phyloP scores from a whole-genome alignment of 2,329 filamentous ascomycete species.

The Aspergillus oerlinghausenensis region DNA sequence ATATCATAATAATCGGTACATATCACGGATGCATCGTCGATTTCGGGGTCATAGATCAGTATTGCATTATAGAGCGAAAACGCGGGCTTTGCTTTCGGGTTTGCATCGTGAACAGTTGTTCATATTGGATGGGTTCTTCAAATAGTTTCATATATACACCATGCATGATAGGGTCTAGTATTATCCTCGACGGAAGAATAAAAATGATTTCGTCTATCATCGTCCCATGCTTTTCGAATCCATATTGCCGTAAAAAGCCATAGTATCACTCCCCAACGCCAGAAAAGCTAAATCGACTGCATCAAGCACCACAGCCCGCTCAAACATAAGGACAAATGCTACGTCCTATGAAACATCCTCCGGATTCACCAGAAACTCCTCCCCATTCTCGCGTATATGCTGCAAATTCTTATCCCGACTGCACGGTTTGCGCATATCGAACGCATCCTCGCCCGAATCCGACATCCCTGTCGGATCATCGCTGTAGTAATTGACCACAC shows the following conservation, averaged over 20 bases:
- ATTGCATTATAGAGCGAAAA: not conserved
- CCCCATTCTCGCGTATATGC: conserved; percentile 76
- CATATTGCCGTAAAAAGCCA: not conserved
- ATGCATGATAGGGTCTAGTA: not conserved
- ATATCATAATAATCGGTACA: not conserved
- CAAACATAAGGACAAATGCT: not conserved
- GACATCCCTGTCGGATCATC: conserved; percentile 67
- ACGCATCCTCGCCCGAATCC: conserved; percentile 70
- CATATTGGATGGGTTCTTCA: not conserved
- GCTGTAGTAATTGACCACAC: conserved; percentile 88
- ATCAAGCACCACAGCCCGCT: not conserved
- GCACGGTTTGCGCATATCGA: conserved; percentile 93
- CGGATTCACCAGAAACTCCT: conserved; percentile 70
- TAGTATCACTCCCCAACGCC: conserved; percentile 11
- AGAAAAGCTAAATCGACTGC: conserved; percentile 6
- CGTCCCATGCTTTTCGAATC: not conserved
- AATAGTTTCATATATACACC: not conserved
- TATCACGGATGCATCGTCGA: not conserved
- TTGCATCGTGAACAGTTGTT: not conserved
- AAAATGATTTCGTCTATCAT: not conserved
- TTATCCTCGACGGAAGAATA: not conserved
- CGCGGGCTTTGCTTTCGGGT: not conserved
- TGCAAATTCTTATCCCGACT: conserved; percentile 70
- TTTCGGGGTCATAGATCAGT: not conserved
- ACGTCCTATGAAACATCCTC: conserved; percentile 66